Evolutionary conservation across 2,329 filamentous ascomycete genomes (phyloP).

Genomic region (Aspergillus luchuensis): DNA sequence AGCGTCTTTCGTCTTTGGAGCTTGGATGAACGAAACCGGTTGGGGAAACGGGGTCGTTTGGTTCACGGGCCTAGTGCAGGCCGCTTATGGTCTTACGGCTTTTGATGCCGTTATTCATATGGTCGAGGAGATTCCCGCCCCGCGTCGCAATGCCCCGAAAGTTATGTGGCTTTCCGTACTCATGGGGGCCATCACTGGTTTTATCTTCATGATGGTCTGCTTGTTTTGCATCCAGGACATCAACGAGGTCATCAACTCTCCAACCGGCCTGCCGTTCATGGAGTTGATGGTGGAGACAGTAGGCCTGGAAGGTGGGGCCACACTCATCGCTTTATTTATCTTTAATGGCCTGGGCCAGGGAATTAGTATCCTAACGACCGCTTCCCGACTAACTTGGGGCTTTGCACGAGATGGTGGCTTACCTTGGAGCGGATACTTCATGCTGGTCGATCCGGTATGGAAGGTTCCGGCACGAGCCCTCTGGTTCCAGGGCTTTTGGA

Average conservation of each 20-base stretch:
- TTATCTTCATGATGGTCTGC: conserved; percentile 57
- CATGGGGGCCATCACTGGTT: conserved; percentile 53
- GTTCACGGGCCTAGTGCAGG: conserved; percentile 60
- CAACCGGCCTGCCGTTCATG: conserved; percentile 52
- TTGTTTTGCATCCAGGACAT: conserved; percentile 55
- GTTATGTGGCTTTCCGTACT: conserved; percentile 57
- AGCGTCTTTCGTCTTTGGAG: conserved; percentile 55
- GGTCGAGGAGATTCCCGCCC: conserved; percentile 59
- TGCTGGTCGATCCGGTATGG: conserved; percentile 51
- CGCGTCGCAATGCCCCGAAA: conserved; percentile 53
- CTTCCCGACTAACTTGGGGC: conserved; percentile 57
- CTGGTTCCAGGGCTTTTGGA: conserved; percentile 54
- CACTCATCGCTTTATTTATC: conserved; percentile 58
- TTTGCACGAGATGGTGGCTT: conserved; percentile 57
- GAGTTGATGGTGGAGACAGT: conserved; percentile 48
- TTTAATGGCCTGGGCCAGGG: conserved; percentile 59
- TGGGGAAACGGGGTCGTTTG: conserved; percentile 60
- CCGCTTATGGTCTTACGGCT: conserved; percentile 59
- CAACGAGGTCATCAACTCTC: conserved; percentile 43
- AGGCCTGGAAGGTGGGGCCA: conserved; percentile 47
- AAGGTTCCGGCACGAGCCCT: conserved; percentile 56
- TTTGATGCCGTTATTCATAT: conserved; percentile 63
- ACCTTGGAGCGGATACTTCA: conserved; percentile 50
- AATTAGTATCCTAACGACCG: conserved; percentile 54
- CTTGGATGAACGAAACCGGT: conserved; percentile 55